Evolutionary conservation across 768 basidiomycete genomes (phyloP).

Genomic region (Amanita muscaria): DNA sequence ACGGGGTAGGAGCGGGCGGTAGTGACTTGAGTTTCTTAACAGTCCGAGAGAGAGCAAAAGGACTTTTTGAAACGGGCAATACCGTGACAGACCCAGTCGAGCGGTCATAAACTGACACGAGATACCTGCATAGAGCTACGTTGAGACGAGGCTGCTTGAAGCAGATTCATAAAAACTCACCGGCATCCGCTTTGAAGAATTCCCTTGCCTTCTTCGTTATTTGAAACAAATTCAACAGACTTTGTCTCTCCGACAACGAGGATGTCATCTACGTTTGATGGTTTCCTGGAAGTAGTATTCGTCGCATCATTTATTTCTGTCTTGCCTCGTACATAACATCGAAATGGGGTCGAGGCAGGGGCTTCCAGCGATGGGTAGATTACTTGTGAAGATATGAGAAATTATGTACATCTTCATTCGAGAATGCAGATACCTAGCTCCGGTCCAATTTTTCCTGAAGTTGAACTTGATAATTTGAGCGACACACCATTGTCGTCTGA

Average conservation of each 20-base stretch:
- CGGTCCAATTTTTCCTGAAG: constrained; percentile 25
- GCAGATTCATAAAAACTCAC: constrained; percentile 32
- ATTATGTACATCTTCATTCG: too few species aligned
- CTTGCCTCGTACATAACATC: constrained; percentile 45
- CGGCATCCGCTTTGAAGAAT: constrained; percentile 54
- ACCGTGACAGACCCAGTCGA: constrained; percentile 62
- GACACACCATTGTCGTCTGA: constrained; percentile 15
- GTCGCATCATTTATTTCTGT: constrained; percentile 24
- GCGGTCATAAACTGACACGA: constrained; percentile 77
- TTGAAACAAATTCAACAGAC: constrained; percentile 72
- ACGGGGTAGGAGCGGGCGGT: constrained; percentile 38
- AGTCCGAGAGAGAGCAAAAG: constrained; percentile 58
- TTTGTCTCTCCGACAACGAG: constrained; percentile 80
- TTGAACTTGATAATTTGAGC: constrained; percentile 23
- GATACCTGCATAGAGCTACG: constrained; percentile 49
- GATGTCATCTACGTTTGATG: constrained; percentile 20
- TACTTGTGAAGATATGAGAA: constrained; percentile 14
- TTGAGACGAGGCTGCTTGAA: constrained; percentile 3
- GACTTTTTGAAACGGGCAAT: constrained; percentile 57
- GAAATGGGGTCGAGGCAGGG: constrained; percentile 50
- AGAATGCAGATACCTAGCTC: constrained; percentile 25
- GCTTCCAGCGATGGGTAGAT: constrained; percentile 58
- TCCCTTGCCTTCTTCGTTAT: constrained; percentile 40
- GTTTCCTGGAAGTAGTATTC: constrained; percentile 13
- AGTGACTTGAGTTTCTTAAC: constrained; percentile 80